phyloP scores from a whole-genome alignment of 108 stramenopile genomes.

The Chaetoceros muelleri region DNA sequence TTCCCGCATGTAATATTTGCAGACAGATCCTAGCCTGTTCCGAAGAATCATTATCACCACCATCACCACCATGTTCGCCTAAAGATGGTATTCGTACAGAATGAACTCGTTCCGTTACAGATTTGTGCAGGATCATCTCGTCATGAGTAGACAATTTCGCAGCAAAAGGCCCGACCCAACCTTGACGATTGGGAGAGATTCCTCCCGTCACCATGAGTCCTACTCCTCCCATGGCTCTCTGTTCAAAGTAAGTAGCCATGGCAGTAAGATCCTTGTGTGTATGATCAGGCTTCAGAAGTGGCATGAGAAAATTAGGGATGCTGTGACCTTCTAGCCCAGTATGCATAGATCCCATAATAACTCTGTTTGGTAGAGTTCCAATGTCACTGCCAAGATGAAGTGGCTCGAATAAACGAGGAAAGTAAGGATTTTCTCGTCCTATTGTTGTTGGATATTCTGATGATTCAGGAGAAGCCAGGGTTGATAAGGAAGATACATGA shows the following conservation, averaged over 20 bases:
- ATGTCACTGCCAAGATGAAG: slow-evolving; percentile 53
- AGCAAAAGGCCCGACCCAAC: slow-evolving; percentile 88
- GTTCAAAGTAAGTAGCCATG: slow-evolving; percentile 91
- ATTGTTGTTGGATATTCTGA: no score
- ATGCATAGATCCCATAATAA: slow-evolving; percentile 96
- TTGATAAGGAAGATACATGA: no score
- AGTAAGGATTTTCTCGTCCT: no score
- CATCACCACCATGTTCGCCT: slow-evolving; percentile 2
- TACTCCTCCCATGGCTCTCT: slow-evolving; percentile 85
- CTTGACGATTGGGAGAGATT: slow-evolving; percentile 85
- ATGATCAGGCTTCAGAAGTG: slow-evolving; percentile 10
- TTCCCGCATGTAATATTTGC: slow-evolving; percentile 92
- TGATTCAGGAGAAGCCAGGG: no score
- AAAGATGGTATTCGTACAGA: slow-evolving; percentile 53
- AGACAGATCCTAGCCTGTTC: slow-evolving; percentile 55
- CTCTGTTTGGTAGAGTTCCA: slow-evolving; percentile 76
- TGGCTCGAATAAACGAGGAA: slow-evolving; percentile 56
- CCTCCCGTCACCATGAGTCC: slow-evolving; percentile 99
- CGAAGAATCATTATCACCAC: slow-evolving; percentile 8
- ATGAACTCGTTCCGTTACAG: slow-evolving; percentile 89
- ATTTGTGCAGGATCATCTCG: slow-evolving; percentile 78
- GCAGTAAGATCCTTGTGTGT: slow-evolving; percentile 36
- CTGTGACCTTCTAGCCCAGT: slow-evolving; percentile 87
- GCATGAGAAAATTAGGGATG: slow-evolving; percentile 44
- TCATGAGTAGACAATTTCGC: slow-evolving; percentile 71